phyloP scores from a whole-genome alignment of 352 stramenopile species.

The Blastocystis sp. region DNA sequence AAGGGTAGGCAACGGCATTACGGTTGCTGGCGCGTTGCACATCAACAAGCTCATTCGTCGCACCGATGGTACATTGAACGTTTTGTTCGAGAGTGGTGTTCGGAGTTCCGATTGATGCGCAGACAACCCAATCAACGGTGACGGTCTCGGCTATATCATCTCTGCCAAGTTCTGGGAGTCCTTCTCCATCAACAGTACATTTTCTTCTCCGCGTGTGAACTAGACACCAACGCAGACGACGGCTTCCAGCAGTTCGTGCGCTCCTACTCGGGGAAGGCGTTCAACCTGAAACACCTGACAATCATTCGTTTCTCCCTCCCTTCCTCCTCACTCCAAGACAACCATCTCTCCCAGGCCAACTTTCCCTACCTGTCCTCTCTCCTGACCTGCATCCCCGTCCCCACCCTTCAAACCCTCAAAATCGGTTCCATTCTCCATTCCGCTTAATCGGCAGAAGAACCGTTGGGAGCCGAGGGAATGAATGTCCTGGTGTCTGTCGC shows the following conservation, averaged over 20 bases:
- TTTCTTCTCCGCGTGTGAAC: neutral
- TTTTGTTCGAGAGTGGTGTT: conserved; percentile 35
- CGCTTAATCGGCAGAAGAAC: conserved; percentile 5
- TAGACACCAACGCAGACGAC: conserved; percentile 51
- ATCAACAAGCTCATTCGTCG: conserved; percentile 54
- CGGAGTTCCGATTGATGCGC: neutral
- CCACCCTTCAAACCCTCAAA: conserved; percentile 40
- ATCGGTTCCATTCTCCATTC: neutral
- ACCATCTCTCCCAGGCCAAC: conserved; percentile 27
- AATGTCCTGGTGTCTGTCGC: neutral
- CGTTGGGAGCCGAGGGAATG: neutral
- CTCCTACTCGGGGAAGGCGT: neutral
- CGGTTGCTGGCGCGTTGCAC: conserved; percentile 2
- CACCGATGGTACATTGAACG: conserved; percentile 31
- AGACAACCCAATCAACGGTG: conserved; percentile 59
- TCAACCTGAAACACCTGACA: conserved; percentile 33
- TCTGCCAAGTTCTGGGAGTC: conserved; percentile 63
- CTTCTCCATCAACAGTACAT: conserved; percentile 38
- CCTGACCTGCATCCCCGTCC: neutral
- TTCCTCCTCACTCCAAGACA: neutral
- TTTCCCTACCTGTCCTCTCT: neutral
- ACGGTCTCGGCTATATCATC: conserved; percentile 50
- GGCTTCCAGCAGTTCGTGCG: conserved; percentile 19
- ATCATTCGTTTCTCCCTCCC: neutral
- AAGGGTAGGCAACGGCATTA: conserved; percentile 41